A percentile compares a stretch with the other conserved stretches of the same genome.
Evolutionary conservation across 108 stramenopile species (phyloP).

Genomic region (Nitzschia putrida): DNA sequence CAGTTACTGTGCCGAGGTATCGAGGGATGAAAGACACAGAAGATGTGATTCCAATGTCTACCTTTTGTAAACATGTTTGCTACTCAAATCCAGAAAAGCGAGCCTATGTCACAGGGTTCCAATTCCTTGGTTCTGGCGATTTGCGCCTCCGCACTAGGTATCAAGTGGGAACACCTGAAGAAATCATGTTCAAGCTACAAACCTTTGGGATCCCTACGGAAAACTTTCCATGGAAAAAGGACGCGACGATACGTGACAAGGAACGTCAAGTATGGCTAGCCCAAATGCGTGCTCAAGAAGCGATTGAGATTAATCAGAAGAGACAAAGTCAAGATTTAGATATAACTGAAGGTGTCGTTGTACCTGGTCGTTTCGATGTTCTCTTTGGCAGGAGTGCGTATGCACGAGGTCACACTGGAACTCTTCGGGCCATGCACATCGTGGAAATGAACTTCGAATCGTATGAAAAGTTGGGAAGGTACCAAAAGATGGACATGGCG

Average conservation of each 20-base stretch:
- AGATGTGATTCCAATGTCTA: background rate
- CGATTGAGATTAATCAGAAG: background rate
- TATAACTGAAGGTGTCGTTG: background rate
- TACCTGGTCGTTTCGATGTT: slow-evolving; percentile 36
- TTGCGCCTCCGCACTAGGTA: slow-evolving; percentile 11
- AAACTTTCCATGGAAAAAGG: background rate
- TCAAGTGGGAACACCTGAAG: slow-evolving; percentile 10
- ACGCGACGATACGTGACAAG: background rate
- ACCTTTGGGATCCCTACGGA: slow-evolving; percentile 33
- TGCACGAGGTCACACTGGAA: slow-evolving; percentile 25
- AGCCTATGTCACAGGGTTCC: slow-evolving; percentile 4
- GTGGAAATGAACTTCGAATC: slow-evolving; percentile 24
- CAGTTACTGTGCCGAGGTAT: background rate
- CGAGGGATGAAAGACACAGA: background rate
- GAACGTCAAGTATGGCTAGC: slow-evolving; percentile 22
- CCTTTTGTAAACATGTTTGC: slow-evolving; percentile 14
- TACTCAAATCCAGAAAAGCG: slow-evolving; percentile 19
- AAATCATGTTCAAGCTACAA: slow-evolving; percentile 23
- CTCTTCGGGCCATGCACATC: slow-evolving; percentile 12
- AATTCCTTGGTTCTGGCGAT: slow-evolving; percentile 5
- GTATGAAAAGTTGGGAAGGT: slow-evolving; percentile 32
- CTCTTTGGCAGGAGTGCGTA: slow-evolving; percentile 29
- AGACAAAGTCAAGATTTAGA: background rate
- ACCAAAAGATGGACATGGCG: slow-evolving; percentile 32
- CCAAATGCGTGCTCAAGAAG: slow-evolving; percentile 5